Percentiles rank a stretch among this genome's conserved stretches.
These are phyloP conservation scores for Hypoxylon lienhwacheense DNA, from an alignment of 495 filamentous ascomycete species.

Conservation along the genomic window DNA sequence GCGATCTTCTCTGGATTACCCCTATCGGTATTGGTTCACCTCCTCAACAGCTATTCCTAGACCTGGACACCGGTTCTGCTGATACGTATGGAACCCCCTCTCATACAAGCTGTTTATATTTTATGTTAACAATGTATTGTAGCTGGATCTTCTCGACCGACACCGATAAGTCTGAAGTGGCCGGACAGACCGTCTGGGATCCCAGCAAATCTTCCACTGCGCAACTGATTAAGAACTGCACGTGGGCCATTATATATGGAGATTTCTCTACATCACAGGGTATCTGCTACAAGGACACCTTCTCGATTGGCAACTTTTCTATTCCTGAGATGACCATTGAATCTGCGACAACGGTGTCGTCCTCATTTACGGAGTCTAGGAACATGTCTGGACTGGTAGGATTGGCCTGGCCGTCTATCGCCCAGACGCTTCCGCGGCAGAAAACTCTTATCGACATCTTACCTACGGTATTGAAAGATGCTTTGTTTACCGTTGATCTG, in stretches of 20 bases:
- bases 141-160: slow-evolving; percentile 65
- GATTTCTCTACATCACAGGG: slow-evolving; percentile 50
- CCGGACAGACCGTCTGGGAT: slow-evolving; percentile 55
- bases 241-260: slow-evolving; percentile 72
- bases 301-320: slow-evolving; percentile 50
- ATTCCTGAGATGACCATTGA: slow-evolving; percentile 62
- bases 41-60: slow-evolving; percentile 63
- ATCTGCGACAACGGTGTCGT: slow-evolving; percentile 39
- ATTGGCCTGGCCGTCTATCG: slow-evolving; percentile 41
- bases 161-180: slow-evolving; percentile 45
- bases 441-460: slow-evolving; percentile 73
- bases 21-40: slow-evolving; percentile 69
- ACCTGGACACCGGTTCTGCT: slow-evolving; percentile 75
- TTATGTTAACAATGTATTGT: slow-evolving; percentile 23
- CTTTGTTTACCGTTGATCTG: slow-evolving; percentile 72
- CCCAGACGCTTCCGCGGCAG: slow-evolving; percentile 51
- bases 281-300: slow-evolving; percentile 43
- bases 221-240: slow-evolving; percentile 49
- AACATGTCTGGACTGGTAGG: slow-evolving; percentile 45
- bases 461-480: slow-evolving; percentile 44
- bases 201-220: slow-evolving; percentile 64
- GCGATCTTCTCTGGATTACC: slow-evolving; percentile 66
- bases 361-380: slow-evolving; percentile 30
- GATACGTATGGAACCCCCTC: slow-evolving; percentile 65
- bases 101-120: neutral